phyloP scores from a whole-genome alignment of 768 basidiomycete species.

The Crepidotus variabilis region DNA sequence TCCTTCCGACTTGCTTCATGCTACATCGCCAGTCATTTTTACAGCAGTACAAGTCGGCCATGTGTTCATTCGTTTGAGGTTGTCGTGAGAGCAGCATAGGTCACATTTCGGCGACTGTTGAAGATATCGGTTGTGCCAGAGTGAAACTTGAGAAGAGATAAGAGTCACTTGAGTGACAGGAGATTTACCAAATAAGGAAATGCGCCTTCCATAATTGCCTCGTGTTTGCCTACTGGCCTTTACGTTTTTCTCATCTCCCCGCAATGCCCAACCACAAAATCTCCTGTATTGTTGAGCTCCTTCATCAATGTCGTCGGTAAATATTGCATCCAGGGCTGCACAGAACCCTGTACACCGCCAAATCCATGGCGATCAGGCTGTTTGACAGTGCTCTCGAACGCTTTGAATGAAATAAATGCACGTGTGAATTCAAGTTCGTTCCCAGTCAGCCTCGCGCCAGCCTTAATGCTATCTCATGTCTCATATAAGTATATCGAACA shows the following conservation, averaged over 20 bases:
- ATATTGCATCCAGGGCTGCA: neutral
- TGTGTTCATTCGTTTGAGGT: neutral
- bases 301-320: neutral
- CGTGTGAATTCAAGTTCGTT: slow-evolving; percentile 2
- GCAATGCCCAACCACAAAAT: neutral
- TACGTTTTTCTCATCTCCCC: neutral
- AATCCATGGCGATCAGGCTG: neutral
- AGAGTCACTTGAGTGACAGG: neutral
- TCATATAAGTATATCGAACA: slow-evolving; percentile 4
- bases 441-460: slow-evolving; percentile 10
- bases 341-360: neutral
- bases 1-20: neutral
- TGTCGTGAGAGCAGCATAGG: neutral
- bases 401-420: neutral
- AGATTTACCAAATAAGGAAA: neutral
- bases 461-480: slow-evolving; percentile 10
- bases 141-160: neutral
- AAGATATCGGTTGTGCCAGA: neutral
- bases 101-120: neutral
- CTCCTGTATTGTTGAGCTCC: neutral
- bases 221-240: neutral
- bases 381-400: neutral
- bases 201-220: slow-evolving; percentile 1
- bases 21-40: neutral
- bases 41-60: neutral